Evolutionary conservation across 441 rosid species (phyloP).

Genomic region (Gossypium davidsonii): DNA sequence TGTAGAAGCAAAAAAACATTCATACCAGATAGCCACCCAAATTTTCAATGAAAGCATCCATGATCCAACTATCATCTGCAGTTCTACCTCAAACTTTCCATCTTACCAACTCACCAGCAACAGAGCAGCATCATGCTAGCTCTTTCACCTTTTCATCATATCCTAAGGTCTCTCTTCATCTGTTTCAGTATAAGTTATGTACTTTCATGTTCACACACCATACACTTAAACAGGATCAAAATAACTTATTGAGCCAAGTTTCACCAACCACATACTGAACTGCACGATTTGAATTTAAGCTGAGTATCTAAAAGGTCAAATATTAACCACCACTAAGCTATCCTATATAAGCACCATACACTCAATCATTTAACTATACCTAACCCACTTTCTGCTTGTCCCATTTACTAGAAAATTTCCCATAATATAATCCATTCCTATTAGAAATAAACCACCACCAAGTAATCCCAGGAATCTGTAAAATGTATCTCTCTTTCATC

Average conservation of each 20-base stretch:
- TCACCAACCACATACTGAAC: neutral
- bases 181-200: neutral
- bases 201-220: neutral
- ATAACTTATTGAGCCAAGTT: conserved; percentile 1
- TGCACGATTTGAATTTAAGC: neutral
- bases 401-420: neutral
- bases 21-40: neutral
- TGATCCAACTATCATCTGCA: neutral
- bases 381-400: neutral
- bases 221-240: neutral
- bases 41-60: neutral
- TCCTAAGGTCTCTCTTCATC: neutral
- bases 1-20: neutral
- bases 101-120: neutral
- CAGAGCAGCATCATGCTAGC: neutral
- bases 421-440: neutral
- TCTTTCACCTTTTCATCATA: neutral
- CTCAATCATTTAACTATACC: neutral
- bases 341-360: neutral
- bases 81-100: neutral
- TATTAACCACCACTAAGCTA: neutral
- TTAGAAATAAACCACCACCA: neutral
- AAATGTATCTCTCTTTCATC: neutral
- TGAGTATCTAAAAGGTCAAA: neutral
- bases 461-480: neutral